Evolutionary conservation across 352 stramenopile genomes (phyloP).

Genomic region (Phytopythium helicoides): DNA sequence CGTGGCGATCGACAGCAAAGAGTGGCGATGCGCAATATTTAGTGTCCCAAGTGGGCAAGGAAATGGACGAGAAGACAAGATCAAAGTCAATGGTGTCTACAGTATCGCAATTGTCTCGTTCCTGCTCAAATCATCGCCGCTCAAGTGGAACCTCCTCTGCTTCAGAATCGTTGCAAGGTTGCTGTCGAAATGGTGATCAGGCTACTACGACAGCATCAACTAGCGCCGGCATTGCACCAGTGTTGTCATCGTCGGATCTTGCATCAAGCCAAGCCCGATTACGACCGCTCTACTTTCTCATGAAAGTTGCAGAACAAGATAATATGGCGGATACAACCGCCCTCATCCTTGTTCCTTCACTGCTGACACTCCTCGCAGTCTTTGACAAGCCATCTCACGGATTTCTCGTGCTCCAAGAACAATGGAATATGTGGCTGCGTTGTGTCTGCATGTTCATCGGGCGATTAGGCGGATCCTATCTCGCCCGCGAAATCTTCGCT

Average conservation of each 20-base stretch:
- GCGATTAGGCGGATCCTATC: constrained; percentile 63
- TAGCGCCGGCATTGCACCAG: too few species aligned
- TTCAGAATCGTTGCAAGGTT: neutral
- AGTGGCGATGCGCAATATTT: neutral
- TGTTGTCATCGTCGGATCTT: constrained; percentile 1
- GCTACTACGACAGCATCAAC: neutral
- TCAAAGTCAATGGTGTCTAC: constrained; percentile 1
- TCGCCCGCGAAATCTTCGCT: constrained; percentile 83
- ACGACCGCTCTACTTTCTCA: constrained; percentile 79
- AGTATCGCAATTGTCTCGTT: neutral
- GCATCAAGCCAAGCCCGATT: constrained; percentile 29
- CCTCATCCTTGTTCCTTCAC: constrained; percentile 78
- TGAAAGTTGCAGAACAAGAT: constrained; percentile 87
- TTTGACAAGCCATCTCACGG: constrained; percentile 72
- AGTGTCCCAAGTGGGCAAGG: neutral
- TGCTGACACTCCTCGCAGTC: constrained; percentile 71
- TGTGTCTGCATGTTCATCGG: constrained; percentile 85
- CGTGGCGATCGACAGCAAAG: constrained; percentile 1
- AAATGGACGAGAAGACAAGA: neutral
- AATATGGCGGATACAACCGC: constrained; percentile 88
- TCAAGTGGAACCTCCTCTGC: neutral
- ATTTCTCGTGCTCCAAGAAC: constrained; percentile 58
- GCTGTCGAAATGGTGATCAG: neutral
- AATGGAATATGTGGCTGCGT: constrained; percentile 77
- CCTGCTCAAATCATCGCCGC: neutral